Base-by-base conservation (phyloP, 2,329 filamentous ascomycete genomes). In the Botryotinia convoluta region DNA sequence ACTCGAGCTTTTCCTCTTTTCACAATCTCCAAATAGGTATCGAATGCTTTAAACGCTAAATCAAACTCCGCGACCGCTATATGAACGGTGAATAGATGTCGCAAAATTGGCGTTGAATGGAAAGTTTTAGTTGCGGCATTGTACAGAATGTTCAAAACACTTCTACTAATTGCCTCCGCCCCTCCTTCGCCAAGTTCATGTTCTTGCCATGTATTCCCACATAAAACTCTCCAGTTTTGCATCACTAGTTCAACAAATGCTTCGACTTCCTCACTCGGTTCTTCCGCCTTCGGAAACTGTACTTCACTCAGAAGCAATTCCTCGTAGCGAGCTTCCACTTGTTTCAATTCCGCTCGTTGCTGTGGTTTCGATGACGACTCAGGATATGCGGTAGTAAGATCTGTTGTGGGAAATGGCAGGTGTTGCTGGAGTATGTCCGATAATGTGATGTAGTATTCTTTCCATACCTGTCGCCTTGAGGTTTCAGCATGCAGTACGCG, bases 61-160 rank as follows among this genome's bases (percentile, higher is more conserved):
- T 97, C 93, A 77, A 98, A 98, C 78, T 99, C 95, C 14, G 94
- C 94, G 29, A 98, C 86, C 3, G 94, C 89, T 29, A 95, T 86
- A 81, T 99, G 96, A 2, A 97, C 92, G 18, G 90, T 91, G 80
- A 98, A 98, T 0, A 99, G 86, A 78, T 95, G 89, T 73, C 95
- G 88, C 44, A 99, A 84, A 75, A 98, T 93, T 16, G 94, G 86
- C 1, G 95, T 97, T 1, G 96, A 99, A 82, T 99, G 96, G 80
- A 96, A 99, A 0, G 95, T 97, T 82, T 96, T 97, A 16, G 92
- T 94, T 12, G 95, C 93, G 35, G 95, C 93, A 57, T 92, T 92
- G 82, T 98, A 99, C 10, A 99, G 86, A 42, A 94, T 93, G 82
- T 96, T 95, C 59, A 99, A 87, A 45, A 97, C 90, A 69, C 90